Percentiles rank a stretch among this genome's conserved stretches.
Evolutionary conservation across 176 grass and related monocot genomes (phyloP).

Genomic region (Phragmites australis): DNA sequence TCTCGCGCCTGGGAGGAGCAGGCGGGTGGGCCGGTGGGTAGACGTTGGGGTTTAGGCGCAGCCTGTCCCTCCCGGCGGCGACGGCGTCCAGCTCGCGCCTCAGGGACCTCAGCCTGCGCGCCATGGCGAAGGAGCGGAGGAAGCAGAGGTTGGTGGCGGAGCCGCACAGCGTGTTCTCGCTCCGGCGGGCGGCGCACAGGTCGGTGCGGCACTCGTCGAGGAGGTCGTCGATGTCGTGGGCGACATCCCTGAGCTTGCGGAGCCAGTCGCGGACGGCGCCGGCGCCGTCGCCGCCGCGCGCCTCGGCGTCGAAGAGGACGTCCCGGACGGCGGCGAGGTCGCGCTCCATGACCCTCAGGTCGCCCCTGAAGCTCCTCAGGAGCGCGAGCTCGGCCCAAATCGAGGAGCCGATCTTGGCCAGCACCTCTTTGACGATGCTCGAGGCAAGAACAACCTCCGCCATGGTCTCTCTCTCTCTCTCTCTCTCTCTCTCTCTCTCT

Average conservation of each 20-base stretch:
- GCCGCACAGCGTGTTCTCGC: neutral
- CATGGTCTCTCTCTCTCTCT: neutral
- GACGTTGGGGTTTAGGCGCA: conserved; percentile 10
- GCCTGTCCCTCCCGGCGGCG: conserved; percentile 1
- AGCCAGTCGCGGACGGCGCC: conserved; percentile 26
- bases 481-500: neutral
- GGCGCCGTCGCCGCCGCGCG: conserved; percentile 26
- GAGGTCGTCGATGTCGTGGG: conserved; percentile 37
- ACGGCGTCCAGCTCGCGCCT: conserved; percentile 28
- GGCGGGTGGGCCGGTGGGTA: neutral
- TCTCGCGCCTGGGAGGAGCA: conserved; percentile 1
- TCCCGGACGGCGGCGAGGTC: conserved; percentile 33
- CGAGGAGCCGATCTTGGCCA: conserved; percentile 27
- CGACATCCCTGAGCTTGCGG: conserved; percentile 17
- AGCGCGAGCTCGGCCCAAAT: conserved; percentile 30
- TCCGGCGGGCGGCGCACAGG: neutral
- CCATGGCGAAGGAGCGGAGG: conserved; percentile 5
- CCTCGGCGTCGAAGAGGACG: conserved; percentile 39
- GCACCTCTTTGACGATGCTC: conserved; percentile 28
- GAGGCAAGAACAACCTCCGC: conserved; percentile 13
- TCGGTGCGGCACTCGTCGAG: conserved; percentile 35
- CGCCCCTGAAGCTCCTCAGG: conserved; percentile 34
- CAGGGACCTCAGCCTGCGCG: conserved; percentile 27
- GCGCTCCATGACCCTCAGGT: conserved; percentile 38
- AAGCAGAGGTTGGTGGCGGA: neutral